Evolutionary conservation across 148 eudicot species (phyloP).

Genomic region (Linanthus parryae): DNA sequence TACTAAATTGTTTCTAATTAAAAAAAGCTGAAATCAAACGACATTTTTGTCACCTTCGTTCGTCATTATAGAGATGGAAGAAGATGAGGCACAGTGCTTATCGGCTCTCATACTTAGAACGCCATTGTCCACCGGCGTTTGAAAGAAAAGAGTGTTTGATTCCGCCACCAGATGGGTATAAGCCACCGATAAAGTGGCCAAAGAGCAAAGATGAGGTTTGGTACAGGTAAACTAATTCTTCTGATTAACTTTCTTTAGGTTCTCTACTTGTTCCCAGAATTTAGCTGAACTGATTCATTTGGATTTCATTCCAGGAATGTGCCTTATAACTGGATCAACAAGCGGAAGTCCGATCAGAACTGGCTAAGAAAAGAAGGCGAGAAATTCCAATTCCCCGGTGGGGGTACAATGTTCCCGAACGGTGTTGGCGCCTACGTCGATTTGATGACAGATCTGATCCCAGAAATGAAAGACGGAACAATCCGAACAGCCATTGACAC

Average conservation of each 20-base stretch:
- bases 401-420: slow-evolving; percentile 90
- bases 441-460: slow-evolving; percentile 71
- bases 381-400: slow-evolving; percentile 84
- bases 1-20: no score
- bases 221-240: slow-evolving; percentile 65
- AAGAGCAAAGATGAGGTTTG: slow-evolving; percentile 86
- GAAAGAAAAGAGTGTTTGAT: slow-evolving; percentile 78
- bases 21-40: no score
- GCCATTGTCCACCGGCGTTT: slow-evolving; percentile 75
- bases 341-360: slow-evolving; percentile 80
- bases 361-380: slow-evolving; percentile 93
- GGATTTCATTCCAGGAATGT: slow-evolving; percentile 51
- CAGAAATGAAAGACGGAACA: slow-evolving; percentile 72
- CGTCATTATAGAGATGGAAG: slow-evolving; percentile 64
- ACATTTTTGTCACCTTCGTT: no score
- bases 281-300: neutral
- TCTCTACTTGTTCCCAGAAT: neutral
- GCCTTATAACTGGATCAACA: slow-evolving; percentile 90
- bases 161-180: slow-evolving; percentile 90
- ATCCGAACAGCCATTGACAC: slow-evolving; percentile 88
- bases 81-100: slow-evolving; percentile 58
- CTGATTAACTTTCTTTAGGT: no score
- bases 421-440: slow-evolving; percentile 76
- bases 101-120: slow-evolving; percentile 73
- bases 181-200: slow-evolving; percentile 86